These are phyloP conservation scores for Iris pallida DNA, from an alignment of 116 monocot species.

Conservation along the genomic window DNA sequence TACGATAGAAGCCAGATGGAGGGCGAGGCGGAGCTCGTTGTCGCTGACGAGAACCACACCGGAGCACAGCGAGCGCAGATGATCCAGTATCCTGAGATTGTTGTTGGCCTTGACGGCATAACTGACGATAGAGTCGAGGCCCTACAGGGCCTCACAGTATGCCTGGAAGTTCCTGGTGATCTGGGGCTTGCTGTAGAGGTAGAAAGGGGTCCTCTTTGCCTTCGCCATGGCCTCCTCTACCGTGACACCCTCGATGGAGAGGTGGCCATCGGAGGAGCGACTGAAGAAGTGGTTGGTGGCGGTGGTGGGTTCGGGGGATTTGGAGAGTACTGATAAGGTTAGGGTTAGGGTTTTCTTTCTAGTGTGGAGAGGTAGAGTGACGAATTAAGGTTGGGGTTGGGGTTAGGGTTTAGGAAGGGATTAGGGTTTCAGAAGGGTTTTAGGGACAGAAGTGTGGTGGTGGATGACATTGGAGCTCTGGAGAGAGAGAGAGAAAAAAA, in stretches of 20 bases:
- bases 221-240: conserved; percentile 69
- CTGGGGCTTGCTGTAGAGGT: conserved; percentile 96
- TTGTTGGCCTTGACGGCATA: conserved; percentile 99
- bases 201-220: conserved; percentile 77
- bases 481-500: too few species aligned
- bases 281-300: conserved; percentile 60
- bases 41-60: conserved; percentile 95
- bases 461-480: background rate
- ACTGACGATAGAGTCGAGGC: conserved; percentile 68
- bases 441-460: background rate
- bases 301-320: conserved; percentile 8
- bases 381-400: background rate
- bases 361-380: conserved; percentile 9
- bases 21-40: conserved; percentile 83
- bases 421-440: conserved; percentile 11
- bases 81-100: conserved; percentile 86
- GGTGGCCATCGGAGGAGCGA: conserved; percentile 57
- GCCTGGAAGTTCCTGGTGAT: conserved; percentile 84
- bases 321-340: conserved; percentile 33
- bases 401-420: background rate
- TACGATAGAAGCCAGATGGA: conserved; percentile 79
- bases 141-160: conserved; percentile 71
- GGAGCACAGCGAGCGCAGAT: conserved; percentile 60
- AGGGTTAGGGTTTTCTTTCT: conserved; percentile 4
- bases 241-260: conserved; percentile 64